phyloP scores from a whole-genome alignment of 2,329 filamentous ascomycete genomes.

The Phialophora macrospora region DNA sequence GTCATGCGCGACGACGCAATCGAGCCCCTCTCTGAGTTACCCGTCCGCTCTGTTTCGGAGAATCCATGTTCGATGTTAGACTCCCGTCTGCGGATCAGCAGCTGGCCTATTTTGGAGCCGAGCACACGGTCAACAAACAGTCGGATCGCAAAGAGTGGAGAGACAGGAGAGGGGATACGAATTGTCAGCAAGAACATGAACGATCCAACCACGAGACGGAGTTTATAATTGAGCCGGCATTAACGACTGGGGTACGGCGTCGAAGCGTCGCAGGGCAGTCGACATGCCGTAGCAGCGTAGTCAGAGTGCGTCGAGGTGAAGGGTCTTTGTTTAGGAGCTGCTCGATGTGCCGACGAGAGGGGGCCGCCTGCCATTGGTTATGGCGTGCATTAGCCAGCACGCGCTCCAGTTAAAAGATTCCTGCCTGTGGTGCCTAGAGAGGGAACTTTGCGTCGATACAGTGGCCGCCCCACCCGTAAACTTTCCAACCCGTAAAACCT shows the following conservation, averaged over 20 bases:
- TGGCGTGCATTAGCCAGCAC: conserved; percentile 14
- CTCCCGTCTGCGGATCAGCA: neutral
- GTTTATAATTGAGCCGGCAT: conserved; percentile 11
- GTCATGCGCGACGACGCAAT: conserved; percentile 21
- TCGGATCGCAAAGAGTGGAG: conserved; percentile 10
- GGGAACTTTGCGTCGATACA: neutral
- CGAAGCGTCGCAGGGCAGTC: conserved; percentile 3
- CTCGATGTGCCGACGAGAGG: conserved; percentile 19
- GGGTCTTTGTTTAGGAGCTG: conserved; percentile 15
- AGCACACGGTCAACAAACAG: conserved; percentile 14
- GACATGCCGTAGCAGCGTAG: neutral
- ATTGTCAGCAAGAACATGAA: conserved; percentile 13
- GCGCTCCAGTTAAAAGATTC: conserved; percentile 3
- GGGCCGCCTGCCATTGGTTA: conserved; percentile 6
- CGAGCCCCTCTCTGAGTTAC: conserved; percentile 1
- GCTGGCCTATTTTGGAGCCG: neutral
- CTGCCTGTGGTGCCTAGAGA: neutral
- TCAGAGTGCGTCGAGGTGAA: neutral
- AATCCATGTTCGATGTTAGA: neutral
- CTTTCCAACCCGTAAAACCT: neutral
- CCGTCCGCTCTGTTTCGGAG: conserved; percentile 11
- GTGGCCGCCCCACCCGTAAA: neutral
- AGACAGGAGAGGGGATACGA: conserved; percentile 7
- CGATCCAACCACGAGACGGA: neutral
- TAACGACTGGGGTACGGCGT: conserved; percentile 1